Evolutionary conservation across 306 rosid genomes (phyloP).

Genomic region (Sesbania bispinosa): DNA sequence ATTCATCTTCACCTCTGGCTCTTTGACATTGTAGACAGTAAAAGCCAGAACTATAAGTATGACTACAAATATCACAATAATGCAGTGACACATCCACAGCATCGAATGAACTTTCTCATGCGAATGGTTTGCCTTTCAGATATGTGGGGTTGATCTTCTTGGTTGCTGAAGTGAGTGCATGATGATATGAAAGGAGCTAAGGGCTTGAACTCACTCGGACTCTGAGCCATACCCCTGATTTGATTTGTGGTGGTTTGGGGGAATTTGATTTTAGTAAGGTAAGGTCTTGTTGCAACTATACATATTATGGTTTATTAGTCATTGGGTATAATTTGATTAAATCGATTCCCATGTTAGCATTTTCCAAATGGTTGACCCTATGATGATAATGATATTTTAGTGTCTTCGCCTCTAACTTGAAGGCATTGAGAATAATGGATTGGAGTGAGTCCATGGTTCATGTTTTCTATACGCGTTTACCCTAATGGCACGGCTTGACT

Average conservation of each 20-base stretch:
- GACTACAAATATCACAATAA: conserved; percentile 32
- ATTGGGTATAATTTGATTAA: neutral
- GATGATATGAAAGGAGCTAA: conserved; percentile 33
- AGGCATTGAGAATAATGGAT: neutral
- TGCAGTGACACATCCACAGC: conserved; percentile 46
- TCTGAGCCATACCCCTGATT: conserved; percentile 21
- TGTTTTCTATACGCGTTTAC: conserved; percentile 29
- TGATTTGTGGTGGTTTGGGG: neutral
- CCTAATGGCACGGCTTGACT: conserved; percentile 16
- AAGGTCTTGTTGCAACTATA: neutral
- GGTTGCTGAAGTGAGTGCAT: neutral
- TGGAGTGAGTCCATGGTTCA: conserved; percentile 15
- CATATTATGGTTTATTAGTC: neutral
- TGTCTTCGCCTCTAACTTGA: neutral
- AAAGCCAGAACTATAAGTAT: conserved; percentile 38
- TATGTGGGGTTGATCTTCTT: neutral
- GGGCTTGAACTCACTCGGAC: conserved; percentile 21
- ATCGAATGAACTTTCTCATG: neutral
- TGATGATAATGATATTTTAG: neutral
- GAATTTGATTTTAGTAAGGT: neutral
- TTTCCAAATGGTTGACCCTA: neutral
- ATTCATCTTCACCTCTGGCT: conserved; percentile 37
- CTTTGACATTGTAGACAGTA: conserved; percentile 43
- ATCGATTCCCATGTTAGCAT: neutral
- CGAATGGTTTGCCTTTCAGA: neutral